Percentiles rank a stretch among this genome's conserved stretches.
These are phyloP conservation scores for Pestalotiopsis sp. DNA, from an alignment of 2,329 filamentous ascomycete genomes.

Conservation along the genomic window DNA sequence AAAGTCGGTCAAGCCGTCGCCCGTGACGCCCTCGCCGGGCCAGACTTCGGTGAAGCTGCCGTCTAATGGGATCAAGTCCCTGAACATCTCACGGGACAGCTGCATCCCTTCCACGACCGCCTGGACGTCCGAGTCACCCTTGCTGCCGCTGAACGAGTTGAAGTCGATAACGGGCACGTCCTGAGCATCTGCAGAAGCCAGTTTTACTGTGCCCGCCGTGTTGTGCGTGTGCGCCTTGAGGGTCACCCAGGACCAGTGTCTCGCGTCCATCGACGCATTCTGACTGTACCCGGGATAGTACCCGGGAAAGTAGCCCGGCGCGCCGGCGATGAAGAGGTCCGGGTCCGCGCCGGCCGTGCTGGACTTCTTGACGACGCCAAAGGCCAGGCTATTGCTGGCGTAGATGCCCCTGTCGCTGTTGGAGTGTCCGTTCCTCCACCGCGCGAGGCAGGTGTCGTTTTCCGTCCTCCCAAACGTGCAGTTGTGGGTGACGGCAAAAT, in stretches of 20 bases:
- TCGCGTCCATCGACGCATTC: slow-evolving; percentile 18
- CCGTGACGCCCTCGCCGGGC: background rate
- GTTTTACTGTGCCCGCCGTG: slow-evolving; percentile 44
- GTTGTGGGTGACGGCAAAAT: slow-evolving; percentile 1
- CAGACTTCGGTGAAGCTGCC: slow-evolving; percentile 6
- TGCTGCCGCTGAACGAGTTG: slow-evolving; percentile 50
- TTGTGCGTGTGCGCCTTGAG: slow-evolving; percentile 47
- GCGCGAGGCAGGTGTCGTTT: slow-evolving; percentile 16
- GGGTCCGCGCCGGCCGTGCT: slow-evolving; percentile 14
- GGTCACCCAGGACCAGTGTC: slow-evolving; percentile 31
- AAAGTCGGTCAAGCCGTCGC: slow-evolving; percentile 30
- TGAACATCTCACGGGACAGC: slow-evolving; percentile 11
- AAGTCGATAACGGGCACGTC: slow-evolving; percentile 54
- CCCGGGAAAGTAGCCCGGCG: slow-evolving; percentile 17
- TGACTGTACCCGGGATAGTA: slow-evolving; percentile 17
- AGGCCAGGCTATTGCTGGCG: slow-evolving; percentile 20
- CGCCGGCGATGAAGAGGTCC: slow-evolving; percentile 18
- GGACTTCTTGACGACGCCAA: slow-evolving; percentile 16
- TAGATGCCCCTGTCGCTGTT: slow-evolving; percentile 15
- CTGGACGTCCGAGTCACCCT: slow-evolving; percentile 33
- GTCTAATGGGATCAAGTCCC: background rate
- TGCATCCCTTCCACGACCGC: slow-evolving; percentile 31
- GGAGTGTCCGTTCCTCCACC: slow-evolving; percentile 1
- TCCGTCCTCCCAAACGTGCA: slow-evolving; percentile 8
- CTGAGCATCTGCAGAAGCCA: slow-evolving; percentile 55